phyloP scores from a whole-genome alignment of 2,329 filamentous ascomycete genomes.

The Emericellopsis cladophorae region DNA sequence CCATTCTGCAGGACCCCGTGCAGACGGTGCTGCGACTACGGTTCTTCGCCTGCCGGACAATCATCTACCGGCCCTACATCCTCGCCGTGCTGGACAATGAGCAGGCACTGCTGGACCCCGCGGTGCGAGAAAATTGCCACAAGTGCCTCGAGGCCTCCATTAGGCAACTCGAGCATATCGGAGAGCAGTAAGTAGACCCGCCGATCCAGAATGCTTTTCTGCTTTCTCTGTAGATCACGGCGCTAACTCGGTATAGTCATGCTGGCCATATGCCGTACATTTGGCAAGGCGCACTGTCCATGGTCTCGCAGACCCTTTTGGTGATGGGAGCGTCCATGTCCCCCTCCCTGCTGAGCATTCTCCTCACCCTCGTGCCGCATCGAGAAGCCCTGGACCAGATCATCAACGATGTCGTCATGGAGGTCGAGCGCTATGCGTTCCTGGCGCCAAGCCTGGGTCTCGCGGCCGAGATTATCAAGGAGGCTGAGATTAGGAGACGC shows the following conservation, averaged over 20 bases:
- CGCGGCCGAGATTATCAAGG: slow-evolving; percentile 68
- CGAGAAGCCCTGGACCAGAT: slow-evolving; percentile 58
- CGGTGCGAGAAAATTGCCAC: slow-evolving; percentile 65
- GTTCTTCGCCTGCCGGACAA: slow-evolving; percentile 77
- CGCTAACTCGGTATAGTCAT: slow-evolving; percentile 35
- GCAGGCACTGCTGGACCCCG: slow-evolving; percentile 55
- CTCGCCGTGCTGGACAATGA: slow-evolving; percentile 70
- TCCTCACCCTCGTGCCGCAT: slow-evolving; percentile 42
- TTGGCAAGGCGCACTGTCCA: slow-evolving; percentile 73
- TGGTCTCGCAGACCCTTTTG: slow-evolving; percentile 69
- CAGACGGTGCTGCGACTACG: slow-evolving; percentile 69
- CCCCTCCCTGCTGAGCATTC: slow-evolving; percentile 53
- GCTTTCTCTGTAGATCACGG: background rate
- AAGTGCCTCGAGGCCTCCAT: slow-evolving; percentile 73
- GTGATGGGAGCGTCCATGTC: slow-evolving; percentile 81
- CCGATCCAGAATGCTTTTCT: background rate
- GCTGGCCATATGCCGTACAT: slow-evolving; percentile 76
- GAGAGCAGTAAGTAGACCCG: slow-evolving; percentile 50
- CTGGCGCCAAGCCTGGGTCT: slow-evolving; percentile 65
- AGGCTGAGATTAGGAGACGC: slow-evolving; percentile 62
- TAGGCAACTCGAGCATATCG: slow-evolving; percentile 66
- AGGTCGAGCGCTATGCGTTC: slow-evolving; percentile 62
- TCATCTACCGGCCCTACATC: slow-evolving; percentile 77
- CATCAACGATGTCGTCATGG: slow-evolving; percentile 63
- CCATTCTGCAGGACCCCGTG: slow-evolving; percentile 56